Conservation (phyloP, 1,139 yeast genomes). For the Candida sp. region DNA sequence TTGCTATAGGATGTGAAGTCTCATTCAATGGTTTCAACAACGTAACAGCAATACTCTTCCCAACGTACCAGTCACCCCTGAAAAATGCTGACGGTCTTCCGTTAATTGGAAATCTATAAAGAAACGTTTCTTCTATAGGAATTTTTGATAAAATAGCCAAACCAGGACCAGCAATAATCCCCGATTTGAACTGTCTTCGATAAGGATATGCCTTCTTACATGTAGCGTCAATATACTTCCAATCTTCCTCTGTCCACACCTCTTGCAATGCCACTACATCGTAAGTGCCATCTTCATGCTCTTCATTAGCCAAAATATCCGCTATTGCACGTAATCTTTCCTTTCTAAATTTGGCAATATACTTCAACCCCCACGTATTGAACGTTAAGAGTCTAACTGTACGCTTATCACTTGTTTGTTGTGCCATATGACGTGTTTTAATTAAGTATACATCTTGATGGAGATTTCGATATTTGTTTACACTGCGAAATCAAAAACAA, state of each 20-base stretch:
- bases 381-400: constrained; percentile 55
- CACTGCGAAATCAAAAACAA: not conserved
- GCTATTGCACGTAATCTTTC: constrained; percentile 75
- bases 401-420: not conserved
- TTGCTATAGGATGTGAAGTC: constrained; percentile 59
- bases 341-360: constrained; percentile 65
- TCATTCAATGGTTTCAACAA: constrained; percentile 50
- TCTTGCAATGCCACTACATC: constrained; percentile 92
- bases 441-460: not conserved
- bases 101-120: constrained; percentile 84
- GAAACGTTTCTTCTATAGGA: constrained; percentile 75
- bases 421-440: not conserved
- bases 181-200: constrained; percentile 71
- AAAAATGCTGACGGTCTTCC: constrained; percentile 93
- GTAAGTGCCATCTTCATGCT: constrained; percentile 43
- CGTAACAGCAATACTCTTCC: constrained; percentile 83
- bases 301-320: constrained; percentile 47
- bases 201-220: constrained; percentile 56
- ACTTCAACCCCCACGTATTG: constrained; percentile 90
- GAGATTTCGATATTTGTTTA: not conserved
- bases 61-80: constrained; percentile 98
- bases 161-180: constrained; percentile 93
- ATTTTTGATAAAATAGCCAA: constrained; percentile 78
- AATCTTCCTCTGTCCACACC: constrained; percentile 86
- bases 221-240: constrained; percentile 53